Evolutionary conservation across 306 rosid genomes (phyloP), one percentile per base, ranked within the genome.

Genomic region (Argentina anserina): DNA sequence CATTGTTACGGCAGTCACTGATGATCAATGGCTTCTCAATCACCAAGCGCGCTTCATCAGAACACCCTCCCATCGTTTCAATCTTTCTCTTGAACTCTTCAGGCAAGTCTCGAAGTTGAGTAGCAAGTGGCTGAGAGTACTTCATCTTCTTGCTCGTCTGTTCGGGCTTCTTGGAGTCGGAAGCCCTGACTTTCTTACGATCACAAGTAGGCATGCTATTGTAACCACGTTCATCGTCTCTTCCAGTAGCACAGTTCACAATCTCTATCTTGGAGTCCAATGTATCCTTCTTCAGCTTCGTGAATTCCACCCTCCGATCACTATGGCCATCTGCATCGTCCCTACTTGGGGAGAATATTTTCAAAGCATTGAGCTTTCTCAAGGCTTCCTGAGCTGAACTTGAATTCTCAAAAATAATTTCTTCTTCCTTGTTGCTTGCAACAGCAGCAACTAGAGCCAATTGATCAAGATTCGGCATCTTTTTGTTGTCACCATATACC

Each of bases 391-490:
- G 6, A 25, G 62, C 62, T 4, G 62, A 55, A 55, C 62, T 55
- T 23, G 62, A 55, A 55, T 55, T 55, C 62, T 55, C 62, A 12
- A 55, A 55, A 55, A 25, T 2, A 23, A 55, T 55, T 55, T 55
- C 62, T 55, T 25, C 62, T 55, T 55, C 34, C 34, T 55, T 55
- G 17, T 55, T 55, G 62, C 62, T 55, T 23, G 61, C 33, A 55
- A 55, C 34, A 25, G 62, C 62, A 55, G 18, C 62, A 12, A 25
- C 34, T 8, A 55, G 25, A 55, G 12, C 18, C 62, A 55, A 55
- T 26, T 55, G 33, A 55, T 55, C 62, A 55, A 55, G 8, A 2
- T 6, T 8, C 9, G 17, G 12, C 25, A 3, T 25, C 34, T 55
- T 55, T 34, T 25, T 49, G 23, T 49, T 6, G 0, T 12, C 34